Evolutionary conservation across 139 green algal species (phyloP).

Genomic region (Chlamydomonas sp.): DNA sequence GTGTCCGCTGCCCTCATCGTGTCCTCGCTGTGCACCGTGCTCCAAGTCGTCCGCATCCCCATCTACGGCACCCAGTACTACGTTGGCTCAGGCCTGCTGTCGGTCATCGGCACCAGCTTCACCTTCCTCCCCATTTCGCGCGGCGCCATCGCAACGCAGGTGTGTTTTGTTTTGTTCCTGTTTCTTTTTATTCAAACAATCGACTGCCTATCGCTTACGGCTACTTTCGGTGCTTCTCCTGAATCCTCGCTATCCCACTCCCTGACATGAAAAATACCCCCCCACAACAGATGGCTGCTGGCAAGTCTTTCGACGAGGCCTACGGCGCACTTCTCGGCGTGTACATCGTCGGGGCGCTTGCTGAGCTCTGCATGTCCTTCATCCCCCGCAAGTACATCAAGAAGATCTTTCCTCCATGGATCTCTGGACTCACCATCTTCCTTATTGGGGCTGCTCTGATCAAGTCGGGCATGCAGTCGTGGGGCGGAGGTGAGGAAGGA

Average conservation of each 20-base stretch:
- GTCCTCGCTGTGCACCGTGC: constrained; percentile 38
- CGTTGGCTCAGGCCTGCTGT: constrained; percentile 43
- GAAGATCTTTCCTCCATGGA: too few relatives aligned
- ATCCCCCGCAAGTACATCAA: constrained; percentile 37
- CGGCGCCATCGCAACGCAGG: neutral
- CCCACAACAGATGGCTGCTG: constrained; percentile 12
- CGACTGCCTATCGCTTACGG: too few relatives aligned
- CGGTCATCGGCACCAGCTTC: constrained; percentile 59
- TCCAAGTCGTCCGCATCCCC: constrained; percentile 21
- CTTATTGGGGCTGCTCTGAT: too few relatives aligned
- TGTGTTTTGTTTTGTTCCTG: too few relatives aligned
- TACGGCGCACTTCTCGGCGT: constrained; percentile 55
- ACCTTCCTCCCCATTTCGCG: constrained; percentile 42
- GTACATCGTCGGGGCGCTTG: constrained; percentile 31
- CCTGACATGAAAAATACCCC: too few relatives aligned
- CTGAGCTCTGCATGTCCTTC: constrained; percentile 57
- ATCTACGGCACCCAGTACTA: constrained; percentile 20
- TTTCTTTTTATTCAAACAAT: too few relatives aligned
- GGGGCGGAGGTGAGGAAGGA: too few relatives aligned
- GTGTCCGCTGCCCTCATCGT: constrained; percentile 36
- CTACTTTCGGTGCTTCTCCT: too few relatives aligned
- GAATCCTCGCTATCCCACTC: neutral
- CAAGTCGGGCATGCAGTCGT: too few relatives aligned
- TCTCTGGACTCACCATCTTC: too few relatives aligned
- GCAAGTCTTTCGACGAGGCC: constrained; percentile 25